Conservation (phyloP, 2,329 filamentous ascomycete genomes). For the Fusarium sp. region DNA sequence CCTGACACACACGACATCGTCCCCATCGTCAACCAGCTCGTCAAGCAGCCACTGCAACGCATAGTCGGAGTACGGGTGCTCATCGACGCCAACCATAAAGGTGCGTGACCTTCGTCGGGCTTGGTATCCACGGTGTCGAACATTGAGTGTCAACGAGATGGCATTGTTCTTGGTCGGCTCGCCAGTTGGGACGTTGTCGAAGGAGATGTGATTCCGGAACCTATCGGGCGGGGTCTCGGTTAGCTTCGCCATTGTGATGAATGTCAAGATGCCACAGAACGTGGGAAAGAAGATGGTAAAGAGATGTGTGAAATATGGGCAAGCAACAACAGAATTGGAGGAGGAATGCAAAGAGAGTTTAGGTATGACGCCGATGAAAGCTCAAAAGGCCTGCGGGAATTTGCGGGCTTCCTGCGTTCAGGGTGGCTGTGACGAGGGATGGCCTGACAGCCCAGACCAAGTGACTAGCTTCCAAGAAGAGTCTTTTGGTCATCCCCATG, state of each 20-base stretch:
- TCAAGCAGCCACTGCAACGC: conserved; percentile 93
- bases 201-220: conserved; percentile 70
- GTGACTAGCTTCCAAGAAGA: conserved; percentile 37
- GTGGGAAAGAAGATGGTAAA: conserved; percentile 20
- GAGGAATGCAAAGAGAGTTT: conserved; percentile 5
- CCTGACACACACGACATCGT: conserved; percentile 90
- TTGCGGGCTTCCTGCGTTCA: conserved; percentile 35
- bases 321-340: conserved; percentile 3
- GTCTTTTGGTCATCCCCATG: conserved; percentile 42
- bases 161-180: conserved; percentile 71
- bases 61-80: conserved; percentile 92
- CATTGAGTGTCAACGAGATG: conserved; percentile 82
- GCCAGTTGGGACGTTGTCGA: conserved; percentile 70
- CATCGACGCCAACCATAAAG: conserved; percentile 91
- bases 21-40: conserved; percentile 91
- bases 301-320: conserved; percentile 10
- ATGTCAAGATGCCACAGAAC: conserved; percentile 26
- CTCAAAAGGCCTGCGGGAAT: conserved; percentile 42
- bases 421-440: conserved; percentile 44
- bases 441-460: conserved; percentile 45
- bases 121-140: conserved; percentile 88
- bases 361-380: conserved; percentile 15
- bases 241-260: conserved; percentile 57
- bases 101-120: conserved; percentile 84
- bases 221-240: conserved; percentile 59